These are phyloP conservation scores for Saturnispora silvae DNA, from an alignment of 805 yeast genomes.

Conservation along the genomic window DNA sequence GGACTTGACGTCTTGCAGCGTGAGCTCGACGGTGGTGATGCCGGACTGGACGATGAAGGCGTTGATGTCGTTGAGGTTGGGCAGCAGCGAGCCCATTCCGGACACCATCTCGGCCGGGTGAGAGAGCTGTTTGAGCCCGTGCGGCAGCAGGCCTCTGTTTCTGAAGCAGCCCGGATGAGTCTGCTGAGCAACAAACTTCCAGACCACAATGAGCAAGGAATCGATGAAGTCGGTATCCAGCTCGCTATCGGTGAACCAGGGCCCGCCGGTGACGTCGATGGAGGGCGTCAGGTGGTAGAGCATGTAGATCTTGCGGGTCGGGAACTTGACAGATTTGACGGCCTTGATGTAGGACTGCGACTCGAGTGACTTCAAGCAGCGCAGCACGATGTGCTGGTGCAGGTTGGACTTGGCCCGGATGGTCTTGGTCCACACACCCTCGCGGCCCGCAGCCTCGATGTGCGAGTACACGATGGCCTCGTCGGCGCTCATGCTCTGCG, in stretches of 20 bases:
- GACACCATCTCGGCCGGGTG: conserved; percentile 17
- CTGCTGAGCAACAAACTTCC: conserved; percentile 73
- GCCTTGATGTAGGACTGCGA: conserved; percentile 74
- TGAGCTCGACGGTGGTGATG: conserved; percentile 74
- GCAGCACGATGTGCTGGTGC: conserved; percentile 81
- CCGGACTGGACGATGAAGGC: conserved; percentile 62
- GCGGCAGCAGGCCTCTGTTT: conserved; percentile 18
- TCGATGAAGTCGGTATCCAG: conserved; percentile 90
- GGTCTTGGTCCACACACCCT: conserved; percentile 94
- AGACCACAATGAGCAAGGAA: conserved; percentile 67
- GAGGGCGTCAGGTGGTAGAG: conserved; percentile 87
- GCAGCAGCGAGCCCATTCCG: conserved; percentile 35
- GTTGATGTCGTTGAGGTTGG: conserved; percentile 63
- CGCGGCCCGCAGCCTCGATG: conserved; percentile 87
- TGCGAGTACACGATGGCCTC: conserved; percentile 86
- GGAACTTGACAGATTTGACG: conserved; percentile 80
- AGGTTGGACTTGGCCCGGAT: conserved; percentile 78
- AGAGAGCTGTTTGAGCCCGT: conserved; percentile 20
- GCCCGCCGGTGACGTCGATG: conserved; percentile 95
- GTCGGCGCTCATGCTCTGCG: conserved; percentile 70
- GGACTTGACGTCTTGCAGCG: conserved; percentile 61
- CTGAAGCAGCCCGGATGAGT: conserved; percentile 69
- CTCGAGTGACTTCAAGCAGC: conserved; percentile 75
- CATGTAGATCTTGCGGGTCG: conserved; percentile 95
- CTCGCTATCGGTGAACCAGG: conserved; percentile 97